Evolutionary conservation across 257 asterid genomes (phyloP), one percentile per base, ranked within the genome.

Genomic region (Lavandula angustifolia): DNA sequence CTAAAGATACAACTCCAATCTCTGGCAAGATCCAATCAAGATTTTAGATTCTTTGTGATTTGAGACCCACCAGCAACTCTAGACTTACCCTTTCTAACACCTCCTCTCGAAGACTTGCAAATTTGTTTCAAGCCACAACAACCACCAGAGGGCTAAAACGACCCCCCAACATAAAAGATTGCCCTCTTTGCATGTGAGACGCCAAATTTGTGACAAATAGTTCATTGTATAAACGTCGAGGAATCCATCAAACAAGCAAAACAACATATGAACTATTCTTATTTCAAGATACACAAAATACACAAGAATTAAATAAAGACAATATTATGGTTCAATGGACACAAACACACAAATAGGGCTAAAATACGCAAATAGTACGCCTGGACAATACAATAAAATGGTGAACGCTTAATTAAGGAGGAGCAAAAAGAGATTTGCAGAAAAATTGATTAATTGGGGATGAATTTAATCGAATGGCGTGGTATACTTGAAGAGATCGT

Each of bases 401-500:
- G 51, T 43, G 52, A 34, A 9, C 9, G 9, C 13, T 22, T 12
- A 27, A 54, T 53, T 16, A n/a, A 54, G 56, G 44, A n/a, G 49
- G 7, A 11, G n/a, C 11, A 11, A 13, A 0, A 4, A 0, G 57
- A 3, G 69, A 60, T 41, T 52, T 61, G 16, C 12, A 40, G 56
- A 61, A 8, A 62, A 53, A 43, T 5, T 60, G 37, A 18, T 43
- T 32, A 1, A 54, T 50, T n/a, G 51, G 27, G 50, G 57, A 22
- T 3, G 27, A 6, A 38, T 43, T 54, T 34, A 52, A 17, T 61
- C n/a, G 27, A 32, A 22, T 48, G 3, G 8, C 43, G 7, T 4
- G 58, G 13, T 3, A n/a, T 62, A 62, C 70, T 70, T 61, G 57
- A 59, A 37, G 16, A n/a, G 17, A 16, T 41, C 55, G 68, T 6